Conservation (phyloP, 495 filamentous ascomycete genomes). For the Hamigera avellanea region DNA sequence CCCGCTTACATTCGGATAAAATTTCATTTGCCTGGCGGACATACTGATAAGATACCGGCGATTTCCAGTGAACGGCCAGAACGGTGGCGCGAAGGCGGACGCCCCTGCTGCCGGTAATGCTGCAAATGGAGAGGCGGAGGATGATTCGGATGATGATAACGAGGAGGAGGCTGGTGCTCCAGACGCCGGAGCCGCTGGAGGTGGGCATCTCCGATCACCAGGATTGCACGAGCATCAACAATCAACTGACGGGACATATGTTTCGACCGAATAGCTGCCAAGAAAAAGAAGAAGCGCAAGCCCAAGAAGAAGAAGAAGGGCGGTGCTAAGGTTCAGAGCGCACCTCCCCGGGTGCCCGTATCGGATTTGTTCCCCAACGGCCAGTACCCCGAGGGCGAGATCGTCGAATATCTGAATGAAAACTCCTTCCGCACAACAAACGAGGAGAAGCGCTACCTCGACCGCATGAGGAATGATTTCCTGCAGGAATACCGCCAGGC, state of each 20-base stretch:
- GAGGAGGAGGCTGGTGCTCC: slow-evolving; percentile 34
- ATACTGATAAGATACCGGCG: slow-evolving; percentile 14
- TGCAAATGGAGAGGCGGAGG: slow-evolving; percentile 39
- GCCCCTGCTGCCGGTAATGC: slow-evolving; percentile 26
- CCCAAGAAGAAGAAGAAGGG: slow-evolving; percentile 63
- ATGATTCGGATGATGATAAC: slow-evolving; percentile 56
- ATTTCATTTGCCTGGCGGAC: not conserved
- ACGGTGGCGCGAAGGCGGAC: slow-evolving; percentile 32
- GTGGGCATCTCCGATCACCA: slow-evolving; percentile 15
- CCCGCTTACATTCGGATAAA: not conserved
- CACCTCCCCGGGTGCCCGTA: slow-evolving; percentile 64
- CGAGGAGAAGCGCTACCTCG: slow-evolving; percentile 79
- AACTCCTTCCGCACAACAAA: slow-evolving; percentile 72
- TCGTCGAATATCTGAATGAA: slow-evolving; percentile 64
- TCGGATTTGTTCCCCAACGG: slow-evolving; percentile 65
- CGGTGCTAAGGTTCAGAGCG: slow-evolving; percentile 57
- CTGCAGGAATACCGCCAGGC: slow-evolving; percentile 77
- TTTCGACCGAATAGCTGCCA: slow-evolving; percentile 27
- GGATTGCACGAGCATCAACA: too few species aligned
- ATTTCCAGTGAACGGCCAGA: slow-evolving; percentile 35
- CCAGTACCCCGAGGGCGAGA: slow-evolving; percentile 68
- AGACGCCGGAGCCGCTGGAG: slow-evolving; percentile 30
- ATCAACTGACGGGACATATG: not conserved
- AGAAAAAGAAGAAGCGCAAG: slow-evolving; percentile 78
- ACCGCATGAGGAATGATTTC: slow-evolving; percentile 76